Base-by-base conservation (phyloP, 192 early-diverging fungal genomes). In the Coemansia sp. region DNA sequence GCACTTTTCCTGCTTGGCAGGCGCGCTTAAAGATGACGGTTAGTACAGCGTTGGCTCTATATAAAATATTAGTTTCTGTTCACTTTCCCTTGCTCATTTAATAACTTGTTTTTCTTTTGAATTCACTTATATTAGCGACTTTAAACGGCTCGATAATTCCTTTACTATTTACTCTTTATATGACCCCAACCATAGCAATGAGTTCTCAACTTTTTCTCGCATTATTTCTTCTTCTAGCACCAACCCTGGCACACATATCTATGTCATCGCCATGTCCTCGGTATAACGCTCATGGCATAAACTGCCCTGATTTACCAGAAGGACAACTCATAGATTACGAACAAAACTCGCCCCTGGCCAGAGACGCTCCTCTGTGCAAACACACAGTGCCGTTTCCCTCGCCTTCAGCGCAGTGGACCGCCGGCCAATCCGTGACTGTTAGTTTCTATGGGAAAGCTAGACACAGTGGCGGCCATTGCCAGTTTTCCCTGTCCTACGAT, bases 381-480 rank as follows among this genome's bases (percentile, higher is more conserved):
- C 20, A 55, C 60, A 42, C 36, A 0, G 34, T 19, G n/a, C 71
- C 60, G 6, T 58, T 8, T n/a, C 10, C 48, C 1, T 36, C 53
- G 1, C 39, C 63, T 7, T 65, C 65, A 6, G 75, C 69, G 1
- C 67, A 54, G 14, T 79, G 65, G 48, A 60, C 39, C 3, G 65
- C 65, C 9, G 65, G 65, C 1, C 34, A 67, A n/a, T 16, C 47
- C 34, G 24, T 67, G 1, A 58, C 65, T 39, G 65, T 60, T 6
- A 51, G 36, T 32, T 53, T 67, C 18, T 9, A 39, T 5, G 20
- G 35, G 18, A 23, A n/a, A 22, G 65, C 57, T n/a, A 36, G 56
- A 6, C 78, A 77, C 62, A 64, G 46, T 20, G 75, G 72, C 14
- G 82, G 82, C 4, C 82, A 83, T 56, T 83, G 82, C 70, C 35